phyloP scores from a whole-genome alignment of 2,329 filamentous ascomycete genomes.

The Leptographium flavum region DNA sequence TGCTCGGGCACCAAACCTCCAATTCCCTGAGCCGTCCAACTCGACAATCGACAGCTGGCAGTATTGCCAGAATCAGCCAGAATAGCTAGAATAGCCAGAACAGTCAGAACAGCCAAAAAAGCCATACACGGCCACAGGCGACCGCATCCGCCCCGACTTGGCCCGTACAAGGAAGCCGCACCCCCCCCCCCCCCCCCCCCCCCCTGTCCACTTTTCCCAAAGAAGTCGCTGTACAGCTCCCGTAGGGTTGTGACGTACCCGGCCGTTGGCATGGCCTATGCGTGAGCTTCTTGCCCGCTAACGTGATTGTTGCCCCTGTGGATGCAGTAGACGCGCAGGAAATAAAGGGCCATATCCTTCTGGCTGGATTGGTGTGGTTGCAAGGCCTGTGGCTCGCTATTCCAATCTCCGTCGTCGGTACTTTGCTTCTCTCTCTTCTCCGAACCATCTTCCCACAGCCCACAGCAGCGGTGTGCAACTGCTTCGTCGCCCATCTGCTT shows the following conservation, averaged over 20 bases:
- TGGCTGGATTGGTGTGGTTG: not conserved
- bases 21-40: not conserved
- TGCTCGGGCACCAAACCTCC: slow-evolving; percentile 6
- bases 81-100: not conserved
- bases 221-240: not conserved
- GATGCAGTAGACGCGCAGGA: not conserved
- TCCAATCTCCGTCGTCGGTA: not conserved
- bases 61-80: too few relatives aligned
- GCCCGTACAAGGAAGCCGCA: too few relatives aligned
- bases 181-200: too few relatives aligned
- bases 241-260: not conserved
- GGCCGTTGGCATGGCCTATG: not conserved
- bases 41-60: not conserved
- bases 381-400: not conserved
- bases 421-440: not conserved
- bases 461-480: not conserved
- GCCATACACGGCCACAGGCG: not conserved
- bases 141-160: not conserved
- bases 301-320: not conserved
- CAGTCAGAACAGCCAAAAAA: too few relatives aligned
- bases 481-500: not conserved
- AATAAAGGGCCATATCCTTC: not conserved
- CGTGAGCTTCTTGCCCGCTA: not conserved
- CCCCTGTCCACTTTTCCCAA: not conserved
- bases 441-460: not conserved